These are phyloP conservation scores for Chrysosporium keratinophilum DNA, from an alignment of 2,329 filamentous ascomycete species.

Conservation along the genomic window DNA sequence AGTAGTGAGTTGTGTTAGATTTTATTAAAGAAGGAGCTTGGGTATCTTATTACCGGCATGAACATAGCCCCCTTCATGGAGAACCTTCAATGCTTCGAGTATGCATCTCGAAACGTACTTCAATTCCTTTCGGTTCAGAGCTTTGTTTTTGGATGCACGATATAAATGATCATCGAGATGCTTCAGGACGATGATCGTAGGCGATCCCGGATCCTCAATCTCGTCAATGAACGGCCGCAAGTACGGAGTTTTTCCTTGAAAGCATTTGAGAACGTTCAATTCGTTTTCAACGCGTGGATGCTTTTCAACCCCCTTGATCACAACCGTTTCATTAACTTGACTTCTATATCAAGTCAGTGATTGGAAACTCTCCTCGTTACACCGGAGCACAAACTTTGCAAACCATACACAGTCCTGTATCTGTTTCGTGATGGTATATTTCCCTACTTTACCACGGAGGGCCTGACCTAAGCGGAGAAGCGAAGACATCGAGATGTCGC, in stretches of 20 bases:
- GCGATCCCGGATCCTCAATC: conserved; percentile 19
- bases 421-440: conserved; percentile 11
- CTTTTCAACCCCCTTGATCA: conserved; percentile 21
- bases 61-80: conserved; percentile 15
- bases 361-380: too few species aligned
- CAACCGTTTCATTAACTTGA: conserved; percentile 15
- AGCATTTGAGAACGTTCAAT: conserved; percentile 21
- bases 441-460: conserved; percentile 9
- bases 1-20: not conserved
- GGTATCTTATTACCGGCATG: conserved; percentile 7
- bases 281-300: conserved; percentile 22
- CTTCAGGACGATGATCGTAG: conserved; percentile 21
- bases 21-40: too few species aligned
- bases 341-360: not conserved
- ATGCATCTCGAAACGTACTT: conserved; percentile 15
- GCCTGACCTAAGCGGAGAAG: conserved; percentile 6
- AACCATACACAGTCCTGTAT: conserved; percentile 14
- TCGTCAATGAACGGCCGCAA: conserved; percentile 24
- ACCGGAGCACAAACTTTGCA: conserved; percentile 9
- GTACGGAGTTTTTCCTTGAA: conserved; percentile 19
- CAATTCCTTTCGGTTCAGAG: conserved; percentile 13
- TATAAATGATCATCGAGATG: conserved; percentile 19
- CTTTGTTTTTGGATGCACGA: not conserved
- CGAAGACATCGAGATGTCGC: not conserved
- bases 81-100: conserved; percentile 14